These are phyloP conservation scores for Chaetomium sp. DNA, from an alignment of 2,329 filamentous ascomycete genomes.

Conservation along the genomic window DNA sequence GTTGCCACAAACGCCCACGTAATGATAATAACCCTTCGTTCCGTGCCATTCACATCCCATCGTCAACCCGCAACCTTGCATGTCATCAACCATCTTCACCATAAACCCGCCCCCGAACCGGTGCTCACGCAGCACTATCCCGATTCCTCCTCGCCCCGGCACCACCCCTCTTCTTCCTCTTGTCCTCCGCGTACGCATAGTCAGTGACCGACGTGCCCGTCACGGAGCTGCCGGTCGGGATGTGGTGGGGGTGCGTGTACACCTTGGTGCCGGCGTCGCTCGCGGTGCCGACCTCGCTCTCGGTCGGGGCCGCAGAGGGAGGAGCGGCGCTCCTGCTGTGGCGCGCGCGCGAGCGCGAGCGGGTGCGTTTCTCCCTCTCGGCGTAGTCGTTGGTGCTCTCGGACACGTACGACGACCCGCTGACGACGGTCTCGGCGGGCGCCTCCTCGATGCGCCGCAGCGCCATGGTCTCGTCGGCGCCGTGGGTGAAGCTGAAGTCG, in stretches of 20 bases:
- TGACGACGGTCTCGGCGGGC: slow-evolving; percentile 26
- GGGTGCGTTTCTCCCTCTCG: slow-evolving; percentile 14
- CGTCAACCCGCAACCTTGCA: neutral
- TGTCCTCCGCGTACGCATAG: slow-evolving; percentile 46
- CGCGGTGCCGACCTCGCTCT: slow-evolving; percentile 44
- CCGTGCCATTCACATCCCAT: neutral
- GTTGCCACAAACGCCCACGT: slow-evolving; percentile 19
- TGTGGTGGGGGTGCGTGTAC: slow-evolving; percentile 53
- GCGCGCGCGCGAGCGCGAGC: slow-evolving; percentile 26
- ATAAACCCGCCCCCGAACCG: neutral
- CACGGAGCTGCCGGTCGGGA: slow-evolving; percentile 47
- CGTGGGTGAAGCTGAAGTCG: slow-evolving; percentile 58
- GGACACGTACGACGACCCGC: slow-evolving; percentile 18
- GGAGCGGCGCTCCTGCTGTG: slow-evolving; percentile 13
- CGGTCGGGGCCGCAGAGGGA: slow-evolving; percentile 28
- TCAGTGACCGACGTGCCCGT: slow-evolving; percentile 40
- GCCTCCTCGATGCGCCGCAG: slow-evolving; percentile 40
- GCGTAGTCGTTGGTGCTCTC: slow-evolving; percentile 13
- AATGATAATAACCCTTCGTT: neutral
- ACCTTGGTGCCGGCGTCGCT: slow-evolving; percentile 60
- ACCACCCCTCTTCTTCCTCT: slow-evolving; percentile 45
- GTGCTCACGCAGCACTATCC: slow-evolving; percentile 6
- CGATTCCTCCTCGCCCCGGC: slow-evolving; percentile 39
- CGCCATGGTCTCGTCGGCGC: slow-evolving; percentile 39
- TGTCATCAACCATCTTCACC: neutral